phyloP scores from a whole-genome alignment of 2,329 filamentous ascomycete species.

The Pseudogymnoascus sp. region DNA sequence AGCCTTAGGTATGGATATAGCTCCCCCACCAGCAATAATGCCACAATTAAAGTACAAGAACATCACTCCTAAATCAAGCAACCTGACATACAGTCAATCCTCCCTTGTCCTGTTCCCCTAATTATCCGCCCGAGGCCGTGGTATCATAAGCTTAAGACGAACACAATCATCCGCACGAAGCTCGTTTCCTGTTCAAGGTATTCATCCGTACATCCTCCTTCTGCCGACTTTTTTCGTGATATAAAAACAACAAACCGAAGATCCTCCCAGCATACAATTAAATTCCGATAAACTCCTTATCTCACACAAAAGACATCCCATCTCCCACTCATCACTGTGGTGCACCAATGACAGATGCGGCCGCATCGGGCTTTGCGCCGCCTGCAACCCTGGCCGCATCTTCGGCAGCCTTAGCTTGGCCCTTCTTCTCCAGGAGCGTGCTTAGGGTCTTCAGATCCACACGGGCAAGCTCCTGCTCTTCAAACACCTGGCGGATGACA shows the following conservation, averaged over 20 bases:
- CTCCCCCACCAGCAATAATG: neutral
- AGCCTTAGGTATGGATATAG: neutral
- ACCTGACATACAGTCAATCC: neutral
- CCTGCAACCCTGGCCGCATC: neutral
- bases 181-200: neutral
- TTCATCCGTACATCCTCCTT: neutral
- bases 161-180: constrained; percentile 4
- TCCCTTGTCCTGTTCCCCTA: neutral
- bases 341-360: neutral
- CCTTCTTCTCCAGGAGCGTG: neutral
- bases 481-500: constrained; percentile 50
- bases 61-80: neutral
- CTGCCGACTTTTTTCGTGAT: neutral
- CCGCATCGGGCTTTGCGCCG: neutral
- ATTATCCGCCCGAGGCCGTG: constrained; percentile 3
- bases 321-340: neutral
- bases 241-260: neutral
- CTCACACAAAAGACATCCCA: neutral
- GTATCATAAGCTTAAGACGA: constrained; percentile 7
- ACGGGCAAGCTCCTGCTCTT: neutral
- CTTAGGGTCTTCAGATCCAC: neutral
- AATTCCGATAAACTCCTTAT: neutral
- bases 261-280: constrained; percentile 1
- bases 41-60: neutral
- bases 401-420: neutral